phyloP scores from a whole-genome alignment of 192 early-diverging fungal genomes.

The Rhizoclosmatium globosum region DNA sequence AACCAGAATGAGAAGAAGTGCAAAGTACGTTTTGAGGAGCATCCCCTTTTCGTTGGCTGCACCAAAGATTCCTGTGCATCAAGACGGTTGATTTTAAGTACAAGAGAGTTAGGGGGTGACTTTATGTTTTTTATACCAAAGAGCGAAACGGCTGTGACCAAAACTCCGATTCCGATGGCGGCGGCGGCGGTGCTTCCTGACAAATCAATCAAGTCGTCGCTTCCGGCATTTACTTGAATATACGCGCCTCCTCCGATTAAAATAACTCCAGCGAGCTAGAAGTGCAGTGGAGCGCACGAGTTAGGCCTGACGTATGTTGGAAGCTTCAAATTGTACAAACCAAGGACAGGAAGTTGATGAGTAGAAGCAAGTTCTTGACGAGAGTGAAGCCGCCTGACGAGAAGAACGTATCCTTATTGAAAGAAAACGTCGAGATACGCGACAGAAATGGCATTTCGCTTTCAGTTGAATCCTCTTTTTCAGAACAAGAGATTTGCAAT shows the following conservation, averaged over 20 bases:
- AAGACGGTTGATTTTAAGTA: too few species aligned
- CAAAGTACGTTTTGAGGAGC: constrained; percentile 69
- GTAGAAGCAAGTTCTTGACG: constrained; percentile 62
- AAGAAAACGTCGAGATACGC: constrained; percentile 56
- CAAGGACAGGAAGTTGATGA: constrained; percentile 66
- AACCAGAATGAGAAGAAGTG: constrained; percentile 57
- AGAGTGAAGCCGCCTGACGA: constrained; percentile 58
- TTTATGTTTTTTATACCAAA: constrained; percentile 46
- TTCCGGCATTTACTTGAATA: constrained; percentile 43
- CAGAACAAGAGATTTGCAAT: not conserved
- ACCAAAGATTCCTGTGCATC: constrained; percentile 49
- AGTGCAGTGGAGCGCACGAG: not conserved
- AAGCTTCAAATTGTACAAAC: constrained; percentile 35
- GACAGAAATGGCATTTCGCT: constrained; percentile 58
- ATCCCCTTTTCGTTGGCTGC: constrained; percentile 71
- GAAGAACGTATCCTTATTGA: constrained; percentile 60
- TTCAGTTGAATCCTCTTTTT: not conserved
- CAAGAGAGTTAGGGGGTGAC: too few species aligned
- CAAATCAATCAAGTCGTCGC: constrained; percentile 51
- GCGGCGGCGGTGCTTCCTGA: constrained; percentile 48
- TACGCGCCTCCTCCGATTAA: constrained; percentile 61
- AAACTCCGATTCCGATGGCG: constrained; percentile 59
- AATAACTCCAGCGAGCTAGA: constrained; percentile 63
- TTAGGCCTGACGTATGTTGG: not conserved
- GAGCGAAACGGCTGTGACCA: constrained; percentile 62